These are phyloP conservation scores for Nelumbo lutea DNA, from an alignment of 164 flowering plant species.

Conservation along the genomic window DNA sequence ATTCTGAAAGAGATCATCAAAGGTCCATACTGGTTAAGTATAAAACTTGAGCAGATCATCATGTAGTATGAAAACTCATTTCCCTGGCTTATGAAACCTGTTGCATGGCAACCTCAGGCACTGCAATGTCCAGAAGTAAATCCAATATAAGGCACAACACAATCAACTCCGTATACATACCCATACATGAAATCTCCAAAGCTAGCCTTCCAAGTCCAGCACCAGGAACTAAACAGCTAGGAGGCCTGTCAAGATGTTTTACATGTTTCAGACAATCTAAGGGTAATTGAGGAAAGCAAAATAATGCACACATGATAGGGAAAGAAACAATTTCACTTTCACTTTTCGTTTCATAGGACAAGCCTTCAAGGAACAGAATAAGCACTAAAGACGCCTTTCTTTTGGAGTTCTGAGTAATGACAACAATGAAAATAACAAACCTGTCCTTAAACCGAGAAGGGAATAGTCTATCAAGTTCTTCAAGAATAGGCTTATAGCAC, in stretches of 20 bases:
- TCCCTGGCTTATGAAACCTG: conserved; percentile 95
- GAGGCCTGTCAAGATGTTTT: conserved; percentile 46
- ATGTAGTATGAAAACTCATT: conserved; percentile 99
- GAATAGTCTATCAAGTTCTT: conserved; percentile 75
- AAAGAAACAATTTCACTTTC: no score
- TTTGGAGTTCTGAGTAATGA: not conserved
- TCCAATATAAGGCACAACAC: no score
- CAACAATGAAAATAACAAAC: conserved; percentile 25
- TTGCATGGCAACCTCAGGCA: not conserved
- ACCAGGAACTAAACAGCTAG: conserved; percentile 95
- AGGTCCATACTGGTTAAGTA: conserved; percentile 78
- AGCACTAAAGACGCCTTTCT: not conserved
- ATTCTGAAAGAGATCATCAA: not conserved
- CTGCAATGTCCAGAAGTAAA: no score
- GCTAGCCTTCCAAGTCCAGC: conserved; percentile 99
- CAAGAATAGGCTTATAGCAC: conserved; percentile 92
- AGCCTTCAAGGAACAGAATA: not conserved
- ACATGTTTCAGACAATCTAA: not conserved
- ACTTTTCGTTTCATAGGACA: no score
- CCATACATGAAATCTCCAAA: conserved; percentile 83
- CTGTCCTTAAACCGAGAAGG: conserved; percentile 57
- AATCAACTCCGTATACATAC: conserved; percentile 32
- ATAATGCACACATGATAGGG: not conserved
- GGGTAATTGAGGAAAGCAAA: not conserved
- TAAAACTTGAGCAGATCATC: conserved; percentile 99